Percentiles rank a stretch among this genome's conserved stretches.
Conservation (phyloP, 192 early-diverging fungal genomes). For the Coemansia sp. region DNA sequence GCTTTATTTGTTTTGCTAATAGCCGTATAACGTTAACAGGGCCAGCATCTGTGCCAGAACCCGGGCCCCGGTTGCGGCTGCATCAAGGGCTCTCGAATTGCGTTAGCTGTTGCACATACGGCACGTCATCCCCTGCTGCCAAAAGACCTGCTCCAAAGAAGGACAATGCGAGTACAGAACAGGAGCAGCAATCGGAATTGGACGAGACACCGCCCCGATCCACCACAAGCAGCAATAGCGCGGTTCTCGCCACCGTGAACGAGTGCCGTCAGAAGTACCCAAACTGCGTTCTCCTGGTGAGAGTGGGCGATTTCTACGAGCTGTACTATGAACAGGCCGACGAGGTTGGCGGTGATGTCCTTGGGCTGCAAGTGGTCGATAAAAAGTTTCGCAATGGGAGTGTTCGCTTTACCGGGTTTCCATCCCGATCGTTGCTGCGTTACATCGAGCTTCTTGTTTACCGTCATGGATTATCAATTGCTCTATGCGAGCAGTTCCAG, state of each 20-base stretch:
- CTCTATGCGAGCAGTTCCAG: conserved; percentile 70
- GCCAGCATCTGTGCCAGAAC: too few species aligned
- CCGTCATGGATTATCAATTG: conserved; percentile 61
- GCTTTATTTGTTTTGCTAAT: background rate
- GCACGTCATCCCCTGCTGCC: background rate
- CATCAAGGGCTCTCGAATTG: background rate
- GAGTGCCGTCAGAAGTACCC: conserved; percentile 63
- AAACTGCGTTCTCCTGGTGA: conserved; percentile 66
- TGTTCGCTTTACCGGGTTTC: conserved; percentile 74
- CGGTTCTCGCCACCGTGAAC: conserved; percentile 54
- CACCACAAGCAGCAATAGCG: conserved; percentile 25
- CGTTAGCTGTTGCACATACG: background rate
- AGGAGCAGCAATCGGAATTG: background rate
- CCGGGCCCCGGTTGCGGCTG: too few species aligned
- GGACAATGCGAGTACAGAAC: background rate
- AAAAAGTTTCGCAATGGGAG: conserved; percentile 62
- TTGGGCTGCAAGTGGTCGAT: conserved; percentile 70
- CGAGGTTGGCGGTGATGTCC: conserved; percentile 59
- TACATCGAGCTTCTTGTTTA: conserved; percentile 69
- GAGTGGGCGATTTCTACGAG: conserved; percentile 84
- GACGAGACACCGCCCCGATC: background rate
- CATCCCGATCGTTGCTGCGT: conserved; percentile 60
- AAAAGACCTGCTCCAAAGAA: background rate
- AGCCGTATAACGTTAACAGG: background rate
- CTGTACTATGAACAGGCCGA: conserved; percentile 75